Percentiles rank a stretch among this genome's conserved stretches.
Evolutionary conservation across 768 basidiomycete species (phyloP).

Genomic region (Cystobasidium onofrii): DNA sequence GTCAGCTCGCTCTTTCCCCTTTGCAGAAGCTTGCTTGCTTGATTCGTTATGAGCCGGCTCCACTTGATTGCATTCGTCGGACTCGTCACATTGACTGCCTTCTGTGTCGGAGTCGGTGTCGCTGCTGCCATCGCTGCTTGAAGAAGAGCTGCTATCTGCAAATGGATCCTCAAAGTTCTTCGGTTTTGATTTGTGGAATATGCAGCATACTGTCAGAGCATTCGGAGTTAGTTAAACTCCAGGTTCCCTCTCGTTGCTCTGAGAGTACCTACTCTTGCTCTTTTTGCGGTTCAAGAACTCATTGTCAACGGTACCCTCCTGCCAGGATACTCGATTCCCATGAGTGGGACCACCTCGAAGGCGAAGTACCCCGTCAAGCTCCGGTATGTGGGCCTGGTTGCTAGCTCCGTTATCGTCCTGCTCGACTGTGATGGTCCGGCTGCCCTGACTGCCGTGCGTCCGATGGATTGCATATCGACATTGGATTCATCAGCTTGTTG

Average conservation of each 20-base stretch:
- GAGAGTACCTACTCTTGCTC: slow-evolving; percentile 24
- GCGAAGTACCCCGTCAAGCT: slow-evolving; percentile 3
- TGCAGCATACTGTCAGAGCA: slow-evolving; percentile 12
- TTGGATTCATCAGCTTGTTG: not conserved
- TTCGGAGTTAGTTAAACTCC: not conserved
- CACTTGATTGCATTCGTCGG: not conserved
- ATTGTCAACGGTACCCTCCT: slow-evolving; percentile 26
- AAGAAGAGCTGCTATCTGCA: not conserved
- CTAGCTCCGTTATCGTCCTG: not conserved
- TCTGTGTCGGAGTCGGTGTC: not conserved
- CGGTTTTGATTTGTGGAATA: slow-evolving; percentile 24
- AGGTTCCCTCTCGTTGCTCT: not conserved
- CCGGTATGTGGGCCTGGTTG: not conserved
- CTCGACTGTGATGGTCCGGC: slow-evolving; percentile 17
- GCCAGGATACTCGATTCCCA: slow-evolving; percentile 10
- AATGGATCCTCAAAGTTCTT: slow-evolving; percentile 31
- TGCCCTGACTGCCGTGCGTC: slow-evolving; percentile 26
- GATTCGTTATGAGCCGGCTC: not conserved
- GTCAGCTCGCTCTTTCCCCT: not conserved
- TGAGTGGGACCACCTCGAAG: slow-evolving; percentile 18
- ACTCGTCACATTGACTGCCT: not conserved
- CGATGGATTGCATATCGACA: no score
- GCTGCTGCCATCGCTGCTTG: not conserved
- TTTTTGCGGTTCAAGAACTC: slow-evolving; percentile 30
- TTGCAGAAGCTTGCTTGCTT: not conserved